Base-by-base conservation (phyloP, 2,329 filamentous ascomycete genomes). In the Cladosporium halotolerans region DNA sequence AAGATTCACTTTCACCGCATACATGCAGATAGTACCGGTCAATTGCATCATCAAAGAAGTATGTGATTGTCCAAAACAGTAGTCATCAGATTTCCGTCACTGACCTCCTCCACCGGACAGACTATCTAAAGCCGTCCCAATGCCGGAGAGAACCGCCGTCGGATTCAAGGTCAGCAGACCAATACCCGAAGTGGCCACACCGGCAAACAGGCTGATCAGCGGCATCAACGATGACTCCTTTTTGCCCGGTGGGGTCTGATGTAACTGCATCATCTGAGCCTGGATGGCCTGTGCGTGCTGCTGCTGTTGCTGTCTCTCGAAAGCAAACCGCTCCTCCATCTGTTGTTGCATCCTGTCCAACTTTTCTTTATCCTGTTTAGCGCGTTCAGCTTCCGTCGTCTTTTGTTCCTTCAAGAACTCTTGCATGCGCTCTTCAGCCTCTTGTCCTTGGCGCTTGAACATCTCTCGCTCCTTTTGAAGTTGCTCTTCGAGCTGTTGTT, bases 261-360 rank as follows among this genome's bases (percentile, higher is more conserved):
- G 50, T 36, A 53, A 16, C 14, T 53, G 50, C 28, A 39, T 34
- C 50, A 53, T 41, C 43, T 53, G 50, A 10, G 44, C 36, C 28
- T 53, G 50, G 9, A 53, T 46, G 1, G 42, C 43, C 36, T 42
- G 36, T 0, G 38, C 38, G 13, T 53, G 50, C 23, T 46, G 43
- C 28, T 46, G 34, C 36, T 46, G 43, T 14, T 53, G 50, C 16
- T 47, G 43, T 36, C 43, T 45, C 38, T 53, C 50, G 14, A 10
- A 53, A 16, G 50, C 50, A 42, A 53, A 53, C n/a, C 36, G 23
- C 36, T 53, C 42, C 11, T 53, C 50, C 43, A 53, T 46, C 36
- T 53, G 43, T 16, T 46, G 28, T 18, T 47, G 43, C 44, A 42
- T 46, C 11, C 33, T 18, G 28, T 53, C 51, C 11, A 53, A 38